phyloP scores from a whole-genome alignment of 2,329 filamentous ascomycete species.

The Alternaria hordeiaustralica region DNA sequence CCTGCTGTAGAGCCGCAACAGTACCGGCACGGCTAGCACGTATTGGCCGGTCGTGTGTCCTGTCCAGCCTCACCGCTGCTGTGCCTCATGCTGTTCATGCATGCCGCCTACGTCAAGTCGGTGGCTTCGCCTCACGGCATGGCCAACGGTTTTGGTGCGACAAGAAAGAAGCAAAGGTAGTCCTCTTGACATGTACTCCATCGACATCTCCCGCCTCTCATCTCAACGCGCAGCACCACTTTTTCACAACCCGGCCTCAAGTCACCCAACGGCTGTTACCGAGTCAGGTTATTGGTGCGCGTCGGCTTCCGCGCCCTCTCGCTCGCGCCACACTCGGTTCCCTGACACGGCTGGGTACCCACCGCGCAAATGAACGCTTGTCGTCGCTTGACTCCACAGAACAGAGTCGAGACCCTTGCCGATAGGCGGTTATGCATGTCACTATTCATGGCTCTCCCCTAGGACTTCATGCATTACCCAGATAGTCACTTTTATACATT shows the following conservation, averaged over 20 bases:
- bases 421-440: conserved; percentile 7
- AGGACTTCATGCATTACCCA: conserved; percentile 9
- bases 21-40: background rate
- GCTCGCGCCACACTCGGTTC: conserved; percentile 17
- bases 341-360: conserved; percentile 4
- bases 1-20: background rate
- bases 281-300: conserved; percentile 5
- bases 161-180: background rate
- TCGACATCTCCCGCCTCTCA: background rate
- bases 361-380: conserved; percentile 11
- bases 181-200: background rate
- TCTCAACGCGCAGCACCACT: conserved; percentile 4
- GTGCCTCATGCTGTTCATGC: background rate
- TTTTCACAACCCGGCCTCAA: background rate
- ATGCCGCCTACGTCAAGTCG: background rate
- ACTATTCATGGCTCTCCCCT: conserved; percentile 9
- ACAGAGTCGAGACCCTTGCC: conserved; percentile 16
- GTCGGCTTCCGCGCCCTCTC: conserved; percentile 2
- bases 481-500: conserved; percentile 11
- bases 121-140: conserved; percentile 7
- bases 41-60: background rate
- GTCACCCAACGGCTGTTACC: conserved; percentile 3
- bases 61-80: conserved; percentile 16
- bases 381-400: conserved; percentile 5
- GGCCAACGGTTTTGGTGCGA: conserved; percentile 2